phyloP scores from a whole-genome alignment of 176 grass and related monocot species.

The Saccharum spontaneum region DNA sequence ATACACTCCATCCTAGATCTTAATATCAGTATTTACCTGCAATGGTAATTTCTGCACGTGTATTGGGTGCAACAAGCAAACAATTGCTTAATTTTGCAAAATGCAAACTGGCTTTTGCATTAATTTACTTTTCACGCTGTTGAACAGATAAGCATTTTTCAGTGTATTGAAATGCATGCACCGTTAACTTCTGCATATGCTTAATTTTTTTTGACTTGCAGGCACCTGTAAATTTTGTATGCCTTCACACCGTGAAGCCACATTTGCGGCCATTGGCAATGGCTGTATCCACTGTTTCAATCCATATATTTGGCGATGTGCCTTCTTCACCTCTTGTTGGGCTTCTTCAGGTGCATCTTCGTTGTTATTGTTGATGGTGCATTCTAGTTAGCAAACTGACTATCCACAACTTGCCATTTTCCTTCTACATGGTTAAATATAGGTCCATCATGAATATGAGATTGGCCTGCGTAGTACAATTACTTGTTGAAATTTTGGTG shows the following conservation, averaged over 20 bases:
- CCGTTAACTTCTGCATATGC: not conserved
- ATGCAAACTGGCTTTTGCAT: not conserved
- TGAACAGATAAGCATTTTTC: slow-evolving; percentile 6
- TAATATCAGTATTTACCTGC: not conserved
- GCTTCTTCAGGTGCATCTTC: slow-evolving; percentile 69
- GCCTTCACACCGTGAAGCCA: slow-evolving; percentile 88
- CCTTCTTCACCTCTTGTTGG: slow-evolving; percentile 97
- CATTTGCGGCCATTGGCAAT: slow-evolving; percentile 88
- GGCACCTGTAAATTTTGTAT: slow-evolving; percentile 97
- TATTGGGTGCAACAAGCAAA: not conserved
- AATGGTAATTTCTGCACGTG: not conserved
- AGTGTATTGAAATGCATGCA: not conserved
- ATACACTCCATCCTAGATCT: not conserved
- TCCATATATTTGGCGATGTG: slow-evolving; percentile 99
- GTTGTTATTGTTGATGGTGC: not conserved
- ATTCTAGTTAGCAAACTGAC: not conserved
- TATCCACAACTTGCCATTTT: slow-evolving; percentile 13
- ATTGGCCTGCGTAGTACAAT: not conserved
- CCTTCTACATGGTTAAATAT: not conserved
- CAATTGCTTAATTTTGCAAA: not conserved
- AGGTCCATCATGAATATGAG: slow-evolving; percentile 5
- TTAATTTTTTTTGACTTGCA: slow-evolving; percentile 40
- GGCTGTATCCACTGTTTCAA: slow-evolving; percentile 96
- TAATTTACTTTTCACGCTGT: not conserved
- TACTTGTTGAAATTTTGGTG: slow-evolving; percentile 1